Evolutionary conservation across 257 asterid species (phyloP), one percentile per base, ranked within the genome.

Genomic region (Rhazya stricta): DNA sequence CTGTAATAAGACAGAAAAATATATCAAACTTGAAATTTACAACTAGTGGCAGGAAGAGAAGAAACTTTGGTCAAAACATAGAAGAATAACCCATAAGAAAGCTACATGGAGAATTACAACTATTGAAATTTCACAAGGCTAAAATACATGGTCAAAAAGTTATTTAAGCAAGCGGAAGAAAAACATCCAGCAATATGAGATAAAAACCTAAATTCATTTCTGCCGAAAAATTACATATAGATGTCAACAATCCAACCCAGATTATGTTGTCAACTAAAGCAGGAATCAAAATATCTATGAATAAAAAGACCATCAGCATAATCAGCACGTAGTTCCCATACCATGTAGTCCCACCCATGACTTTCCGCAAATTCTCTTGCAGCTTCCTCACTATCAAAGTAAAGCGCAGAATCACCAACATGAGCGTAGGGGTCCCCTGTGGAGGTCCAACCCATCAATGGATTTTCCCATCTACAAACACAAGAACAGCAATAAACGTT

Each of bases 361-460:
- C 84, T 92, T 88, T 84, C 81, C 11, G 97, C 96, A 80, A 95
- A 95, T 41, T 88, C 77, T 73, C 81, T 77, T 61, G 99, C 99
- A 81, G 92, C 94, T 81, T 92, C 98, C 81, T 87, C 86, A 81
- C 93, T 92, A 65, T 95, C 99, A 76, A 95, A 95, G 79, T 84
- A 60, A 71, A 91, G 79, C 11, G 86, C 97, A 70, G 99, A 81
- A 83, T 92, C 98, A 73, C 99, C 99, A 21, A 95, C 98, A 86
- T 95, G 62, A 78, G 98, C 87, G 82, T 95, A 95, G 42, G 99
- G 98, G 82, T 95, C 99, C 67, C 99, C 99, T 0, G 99, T 95
- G 69, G 99, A 95, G 70, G 99, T 95, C 99, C 99, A 95, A 45
- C 99, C 97, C 98, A 95, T 95, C 84, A 95, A 85, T 37, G 99